phyloP scores from a whole-genome alignment of 2,329 filamentous ascomycete genomes.

The Colletotrichum somersetense region DNA sequence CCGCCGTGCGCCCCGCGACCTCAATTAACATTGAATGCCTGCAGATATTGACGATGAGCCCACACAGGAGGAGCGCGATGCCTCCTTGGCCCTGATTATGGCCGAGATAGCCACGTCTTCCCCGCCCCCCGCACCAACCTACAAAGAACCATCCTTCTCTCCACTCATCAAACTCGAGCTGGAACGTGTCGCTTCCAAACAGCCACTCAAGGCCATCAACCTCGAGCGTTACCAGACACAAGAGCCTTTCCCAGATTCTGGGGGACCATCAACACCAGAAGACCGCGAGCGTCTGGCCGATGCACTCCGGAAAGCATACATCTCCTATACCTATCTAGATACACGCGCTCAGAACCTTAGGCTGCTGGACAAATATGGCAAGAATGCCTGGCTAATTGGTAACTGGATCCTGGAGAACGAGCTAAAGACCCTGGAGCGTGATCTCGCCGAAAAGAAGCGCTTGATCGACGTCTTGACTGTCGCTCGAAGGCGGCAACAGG shows the following conservation, averaged over 20 bases:
- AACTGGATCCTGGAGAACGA: conserved; percentile 86
- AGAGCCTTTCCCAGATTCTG: conserved; percentile 55
- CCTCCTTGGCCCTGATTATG: conserved; percentile 77
- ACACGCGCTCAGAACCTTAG: conserved; percentile 69
- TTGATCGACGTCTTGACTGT: conserved; percentile 81
- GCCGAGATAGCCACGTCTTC: conserved; percentile 69
- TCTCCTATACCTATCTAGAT: conserved; percentile 64
- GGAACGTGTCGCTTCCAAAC: conserved; percentile 67
- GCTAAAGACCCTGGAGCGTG: conserved; percentile 76
- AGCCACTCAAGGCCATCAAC: conserved; percentile 77
- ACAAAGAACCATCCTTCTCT: conserved; percentile 68
- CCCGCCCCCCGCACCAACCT: conserved; percentile 65
- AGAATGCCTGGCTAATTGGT: conserved; percentile 90
- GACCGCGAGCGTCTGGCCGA: conserved; percentile 73
- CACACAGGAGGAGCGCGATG: conserved; percentile 70
- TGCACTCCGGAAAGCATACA: conserved; percentile 68
- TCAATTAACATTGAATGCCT: conserved; percentile 42
- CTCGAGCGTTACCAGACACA: conserved; percentile 85
- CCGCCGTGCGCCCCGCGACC: conserved; percentile 1
- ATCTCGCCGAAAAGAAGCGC: conserved; percentile 75
- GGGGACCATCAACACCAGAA: conserved; percentile 42
- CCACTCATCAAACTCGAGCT: conserved; percentile 77
- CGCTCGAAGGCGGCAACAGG: conserved; percentile 77
- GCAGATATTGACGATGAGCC: conserved; percentile 86
- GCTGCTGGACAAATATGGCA: conserved; percentile 84